phyloP scores from a whole-genome alignment of 2,329 filamentous ascomycete genomes.

The Penicillium crustosum region DNA sequence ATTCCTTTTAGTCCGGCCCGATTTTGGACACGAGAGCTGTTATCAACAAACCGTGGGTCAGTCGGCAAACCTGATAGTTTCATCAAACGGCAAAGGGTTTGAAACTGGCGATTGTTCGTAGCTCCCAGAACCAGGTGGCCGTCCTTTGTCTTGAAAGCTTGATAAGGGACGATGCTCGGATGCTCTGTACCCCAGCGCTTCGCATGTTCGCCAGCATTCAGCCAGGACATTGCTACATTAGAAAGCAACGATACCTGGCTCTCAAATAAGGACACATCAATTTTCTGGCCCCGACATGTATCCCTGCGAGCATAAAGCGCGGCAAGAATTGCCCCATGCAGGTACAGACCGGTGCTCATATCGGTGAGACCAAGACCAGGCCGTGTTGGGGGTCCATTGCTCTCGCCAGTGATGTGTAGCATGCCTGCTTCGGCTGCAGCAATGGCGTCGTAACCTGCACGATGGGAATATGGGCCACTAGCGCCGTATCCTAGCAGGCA shows the following conservation, averaged over 20 bases:
- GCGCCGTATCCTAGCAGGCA: constrained; percentile 37
- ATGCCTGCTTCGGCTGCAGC: constrained; percentile 47
- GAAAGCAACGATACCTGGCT: constrained; percentile 43
- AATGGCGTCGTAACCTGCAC: constrained; percentile 50
- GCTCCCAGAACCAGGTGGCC: constrained; percentile 70
- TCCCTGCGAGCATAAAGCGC: constrained; percentile 42
- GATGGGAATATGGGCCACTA: constrained; percentile 43
- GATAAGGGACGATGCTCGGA: constrained; percentile 50
- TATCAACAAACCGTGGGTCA: constrained; percentile 60
- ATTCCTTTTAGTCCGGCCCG: constrained; percentile 39
- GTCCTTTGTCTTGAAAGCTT: constrained; percentile 64
- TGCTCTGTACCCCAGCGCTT: constrained; percentile 49
- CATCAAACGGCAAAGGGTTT: constrained; percentile 62
- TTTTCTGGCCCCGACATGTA: constrained; percentile 44
- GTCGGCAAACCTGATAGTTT: constrained; percentile 60
- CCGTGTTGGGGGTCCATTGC: constrained; percentile 42
- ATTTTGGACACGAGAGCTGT: constrained; percentile 60
- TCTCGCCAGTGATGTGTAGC: constrained; percentile 47
- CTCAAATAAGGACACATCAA: constrained; percentile 50
- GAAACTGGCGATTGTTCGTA: constrained; percentile 70
- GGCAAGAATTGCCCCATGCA: constrained; percentile 48
- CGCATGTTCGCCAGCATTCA: constrained; percentile 44
- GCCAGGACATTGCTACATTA: constrained; percentile 44
- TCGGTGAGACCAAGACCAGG: constrained; percentile 48
- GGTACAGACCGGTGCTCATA: constrained; percentile 48